Conservation (phyloP, 2,329 filamentous ascomycete species). For the Talaromyces piceae region DNA sequence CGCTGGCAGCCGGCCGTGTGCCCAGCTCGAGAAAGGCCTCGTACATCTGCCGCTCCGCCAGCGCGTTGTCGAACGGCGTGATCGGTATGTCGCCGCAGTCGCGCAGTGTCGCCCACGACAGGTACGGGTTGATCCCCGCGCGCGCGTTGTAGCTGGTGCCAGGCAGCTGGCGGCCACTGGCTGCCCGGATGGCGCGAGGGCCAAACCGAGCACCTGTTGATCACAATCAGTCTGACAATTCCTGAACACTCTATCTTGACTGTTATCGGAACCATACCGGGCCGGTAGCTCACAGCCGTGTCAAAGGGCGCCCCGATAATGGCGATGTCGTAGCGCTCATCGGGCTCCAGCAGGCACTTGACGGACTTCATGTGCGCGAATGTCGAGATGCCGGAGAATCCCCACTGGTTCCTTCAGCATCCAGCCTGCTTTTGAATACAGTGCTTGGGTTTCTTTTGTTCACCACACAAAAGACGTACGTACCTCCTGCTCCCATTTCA, state of each 20-base stretch:
- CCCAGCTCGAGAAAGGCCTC: slow-evolving; percentile 67
- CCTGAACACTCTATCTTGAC: background rate
- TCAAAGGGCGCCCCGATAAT: slow-evolving; percentile 69
- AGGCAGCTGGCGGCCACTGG: slow-evolving; percentile 70
- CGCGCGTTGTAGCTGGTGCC: slow-evolving; percentile 78
- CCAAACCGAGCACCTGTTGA: slow-evolving; percentile 64
- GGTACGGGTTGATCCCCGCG: slow-evolving; percentile 76
- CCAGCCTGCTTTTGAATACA: background rate
- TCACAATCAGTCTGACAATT: background rate
- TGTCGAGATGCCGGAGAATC: slow-evolving; percentile 65
- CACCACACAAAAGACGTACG: slow-evolving; percentile 4
- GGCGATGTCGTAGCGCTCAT: slow-evolving; percentile 60
- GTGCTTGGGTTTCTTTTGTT: too few relatives aligned
- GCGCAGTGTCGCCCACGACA: slow-evolving; percentile 66
- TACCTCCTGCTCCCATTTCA: slow-evolving; percentile 44
- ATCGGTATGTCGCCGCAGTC: slow-evolving; percentile 91
- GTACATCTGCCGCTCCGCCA: slow-evolving; percentile 78
- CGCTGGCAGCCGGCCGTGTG: slow-evolving; percentile 28
- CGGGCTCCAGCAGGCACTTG: slow-evolving; percentile 61
- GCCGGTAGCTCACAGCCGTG: slow-evolving; percentile 63
- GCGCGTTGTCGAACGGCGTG: slow-evolving; percentile 75
- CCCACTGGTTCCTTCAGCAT: slow-evolving; percentile 40
- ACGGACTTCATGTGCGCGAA: slow-evolving; percentile 65
- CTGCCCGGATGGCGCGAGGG: slow-evolving; percentile 77
- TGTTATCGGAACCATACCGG: slow-evolving; percentile 41